phyloP scores from a whole-genome alignment of 2,329 filamentous ascomycete genomes.

The Trichoderma harzianum region DNA sequence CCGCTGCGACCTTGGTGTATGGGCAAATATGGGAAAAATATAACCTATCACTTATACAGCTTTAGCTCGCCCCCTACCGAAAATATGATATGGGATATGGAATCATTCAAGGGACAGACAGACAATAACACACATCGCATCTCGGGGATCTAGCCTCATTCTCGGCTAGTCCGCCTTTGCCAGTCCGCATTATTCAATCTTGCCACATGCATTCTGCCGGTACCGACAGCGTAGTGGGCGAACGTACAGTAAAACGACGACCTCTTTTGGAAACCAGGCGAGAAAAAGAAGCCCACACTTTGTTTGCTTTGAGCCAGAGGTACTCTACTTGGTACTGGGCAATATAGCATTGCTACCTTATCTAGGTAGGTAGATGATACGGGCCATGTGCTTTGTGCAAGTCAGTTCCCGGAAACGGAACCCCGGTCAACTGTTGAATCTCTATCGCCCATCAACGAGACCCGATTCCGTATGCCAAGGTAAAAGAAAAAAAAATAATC shows the following conservation, averaged over 20 bases:
- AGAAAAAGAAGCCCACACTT: background rate
- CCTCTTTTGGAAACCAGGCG: background rate
- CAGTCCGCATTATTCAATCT: background rate
- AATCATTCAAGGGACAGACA: background rate
- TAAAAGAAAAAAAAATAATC: background rate
- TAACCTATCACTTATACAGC: slow-evolving; percentile 6
- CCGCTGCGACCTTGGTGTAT: background rate
- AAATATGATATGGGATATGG: background rate
- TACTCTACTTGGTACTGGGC: background rate
- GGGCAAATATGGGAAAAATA: background rate
- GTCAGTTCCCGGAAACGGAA: background rate
- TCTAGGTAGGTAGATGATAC: background rate
- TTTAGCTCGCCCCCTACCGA: background rate
- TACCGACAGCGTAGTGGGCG: background rate
- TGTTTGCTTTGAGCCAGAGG: background rate
- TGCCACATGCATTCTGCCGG: background rate
- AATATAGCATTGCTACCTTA: background rate
- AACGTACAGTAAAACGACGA: background rate
- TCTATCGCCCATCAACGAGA: background rate
- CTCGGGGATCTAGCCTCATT: background rate
- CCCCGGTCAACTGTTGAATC: background rate
- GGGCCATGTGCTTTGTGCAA: background rate
- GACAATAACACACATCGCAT: background rate
- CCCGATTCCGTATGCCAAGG: background rate
- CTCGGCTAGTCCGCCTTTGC: background rate